Evolutionary conservation across 352 stramenopile species (phyloP).

Genomic region (Phytophthora nicotianae): DNA sequence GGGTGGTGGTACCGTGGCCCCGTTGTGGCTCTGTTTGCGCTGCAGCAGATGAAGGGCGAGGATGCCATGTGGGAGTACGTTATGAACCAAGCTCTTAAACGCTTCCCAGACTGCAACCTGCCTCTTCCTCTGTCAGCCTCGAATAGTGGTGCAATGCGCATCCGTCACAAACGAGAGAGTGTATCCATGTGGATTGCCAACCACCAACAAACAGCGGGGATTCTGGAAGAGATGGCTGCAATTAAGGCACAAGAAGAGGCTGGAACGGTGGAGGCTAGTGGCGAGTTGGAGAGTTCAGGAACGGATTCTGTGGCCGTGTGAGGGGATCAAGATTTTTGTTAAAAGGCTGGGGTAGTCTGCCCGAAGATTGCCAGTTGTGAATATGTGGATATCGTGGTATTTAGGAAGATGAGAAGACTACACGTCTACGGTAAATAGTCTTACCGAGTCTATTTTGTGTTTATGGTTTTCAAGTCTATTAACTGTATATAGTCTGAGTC

Average conservation of each 20-base stretch:
- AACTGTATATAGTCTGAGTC: no score
- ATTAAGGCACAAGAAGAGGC: slow-evolving; percentile 14
- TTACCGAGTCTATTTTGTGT: no score
- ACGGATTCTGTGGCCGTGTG: neutral
- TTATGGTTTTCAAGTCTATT: no score
- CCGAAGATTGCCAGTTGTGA: no score
- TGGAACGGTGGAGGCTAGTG: neutral
- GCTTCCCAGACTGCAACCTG: slow-evolving; percentile 55
- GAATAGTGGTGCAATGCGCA: slow-evolving; percentile 37
- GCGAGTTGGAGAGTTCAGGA: neutral
- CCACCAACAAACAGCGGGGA: slow-evolving; percentile 10
- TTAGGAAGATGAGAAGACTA: no score
- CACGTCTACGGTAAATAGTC: no score
- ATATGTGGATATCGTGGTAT: no score
- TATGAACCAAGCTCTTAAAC: slow-evolving; percentile 29
- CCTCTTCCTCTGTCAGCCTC: slow-evolving; percentile 38
- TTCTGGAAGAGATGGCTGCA: slow-evolving; percentile 22
- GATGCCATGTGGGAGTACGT: slow-evolving; percentile 45
- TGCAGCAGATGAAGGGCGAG: slow-evolving; percentile 34
- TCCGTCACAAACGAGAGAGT: slow-evolving; percentile 17
- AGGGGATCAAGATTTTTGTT: no score
- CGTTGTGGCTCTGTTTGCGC: slow-evolving; percentile 42
- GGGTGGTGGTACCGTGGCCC: slow-evolving; percentile 61
- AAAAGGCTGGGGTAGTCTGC: no score
- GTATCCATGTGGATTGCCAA: slow-evolving; percentile 39